Conservation (phyloP, 2,329 filamentous ascomycete species). For the Xylariaceae sp. region DNA sequence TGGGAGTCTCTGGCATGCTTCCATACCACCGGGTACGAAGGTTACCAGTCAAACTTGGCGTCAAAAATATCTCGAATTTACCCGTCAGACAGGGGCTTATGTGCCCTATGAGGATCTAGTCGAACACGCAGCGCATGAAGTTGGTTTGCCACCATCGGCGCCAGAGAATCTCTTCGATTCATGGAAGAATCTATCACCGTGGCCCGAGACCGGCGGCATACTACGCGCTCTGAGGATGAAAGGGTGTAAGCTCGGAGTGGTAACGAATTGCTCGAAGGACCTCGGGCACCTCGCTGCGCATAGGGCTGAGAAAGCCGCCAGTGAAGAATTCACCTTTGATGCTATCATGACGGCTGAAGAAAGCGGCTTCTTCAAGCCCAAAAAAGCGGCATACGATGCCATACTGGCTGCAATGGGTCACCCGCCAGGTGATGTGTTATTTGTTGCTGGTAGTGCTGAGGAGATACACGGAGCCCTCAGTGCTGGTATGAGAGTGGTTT, state of each 20-base stretch:
- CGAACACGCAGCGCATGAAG: slow-evolving; percentile 9
- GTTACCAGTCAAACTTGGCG: slow-evolving; percentile 13
- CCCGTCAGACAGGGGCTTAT: slow-evolving; percentile 11
- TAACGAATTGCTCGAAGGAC: slow-evolving; percentile 16
- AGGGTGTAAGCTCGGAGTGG: slow-evolving; percentile 14
- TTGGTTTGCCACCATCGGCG: slow-evolving; percentile 11
- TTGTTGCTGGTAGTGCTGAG: slow-evolving; percentile 16
- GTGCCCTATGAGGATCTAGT: slow-evolving; percentile 15
- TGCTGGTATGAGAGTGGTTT: slow-evolving; percentile 14
- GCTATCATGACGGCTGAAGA: slow-evolving; percentile 16
- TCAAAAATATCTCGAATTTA: slow-evolving; percentile 12
- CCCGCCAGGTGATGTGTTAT: slow-evolving; percentile 6
- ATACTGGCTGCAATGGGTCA: slow-evolving; percentile 1
- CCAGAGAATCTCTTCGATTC: slow-evolving; percentile 5
- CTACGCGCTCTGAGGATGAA: background rate
- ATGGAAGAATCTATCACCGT: slow-evolving; percentile 5
- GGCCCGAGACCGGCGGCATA: slow-evolving; percentile 11
- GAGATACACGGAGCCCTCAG: slow-evolving; percentile 14
- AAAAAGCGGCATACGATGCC: slow-evolving; percentile 9
- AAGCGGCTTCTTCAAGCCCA: slow-evolving; percentile 17
- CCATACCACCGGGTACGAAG: slow-evolving; percentile 8
- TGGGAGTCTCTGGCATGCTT: slow-evolving; percentile 14
- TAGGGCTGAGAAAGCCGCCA: slow-evolving; percentile 4
- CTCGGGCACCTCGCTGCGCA: slow-evolving; percentile 10
- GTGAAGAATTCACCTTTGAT: slow-evolving; percentile 10